Base-by-base conservation (phyloP, 371 early-diverging fungal species). In the Dichotomocladium elegans region DNA sequence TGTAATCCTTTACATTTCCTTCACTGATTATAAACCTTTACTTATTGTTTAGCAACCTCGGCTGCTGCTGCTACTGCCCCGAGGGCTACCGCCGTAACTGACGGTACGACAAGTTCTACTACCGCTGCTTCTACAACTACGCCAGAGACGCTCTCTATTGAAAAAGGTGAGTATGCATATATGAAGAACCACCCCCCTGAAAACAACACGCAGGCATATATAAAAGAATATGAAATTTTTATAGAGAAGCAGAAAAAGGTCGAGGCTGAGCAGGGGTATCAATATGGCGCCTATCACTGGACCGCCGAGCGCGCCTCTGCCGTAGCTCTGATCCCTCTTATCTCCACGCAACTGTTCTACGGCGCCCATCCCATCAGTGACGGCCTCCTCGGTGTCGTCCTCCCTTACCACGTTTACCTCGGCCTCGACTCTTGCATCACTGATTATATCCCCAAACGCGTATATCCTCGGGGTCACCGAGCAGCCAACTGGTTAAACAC, bases 401-500 rank as follows among this genome's bases (percentile, higher is more conserved):
- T 96, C 51, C 96, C 96, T 15, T 75, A 92, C 46, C 96, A 97
- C 76, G 63, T 81, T 25, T 89, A 95, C 74, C 77, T 93, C 55
- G 94, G 95, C 7, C 78, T 82, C 22, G 81, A 81, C 55, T 72
- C 83, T 45, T 74, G 80, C 51, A 66, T 85, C 15, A 79, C 79
- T n/a, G 97, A 96, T 72, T 96, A 96, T 67, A 68, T 94, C 34
- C 91, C 88, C 25, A 65, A 65, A 25, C 81, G 92, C 29, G 81
- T 77, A 35, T 81, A 67, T 66, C 85, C 87, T 21, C 67, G 77
- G 25, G 56, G 86, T 37, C 70, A 90, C 80, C 68, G 75, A 41
- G 67, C 82, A 29, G 50, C 75, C n/a, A 75, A 59, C 55, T 85
- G 85, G 80, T 54, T 80, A 27, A 70, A 92, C 33, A 73, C 72